A percentile compares a stretch with the other conserved stretches of the same genome.
These are phyloP conservation scores for Xanthoconium separans DNA, from an alignment of 1,284 basidiomycete species.

Conservation along the genomic window DNA sequence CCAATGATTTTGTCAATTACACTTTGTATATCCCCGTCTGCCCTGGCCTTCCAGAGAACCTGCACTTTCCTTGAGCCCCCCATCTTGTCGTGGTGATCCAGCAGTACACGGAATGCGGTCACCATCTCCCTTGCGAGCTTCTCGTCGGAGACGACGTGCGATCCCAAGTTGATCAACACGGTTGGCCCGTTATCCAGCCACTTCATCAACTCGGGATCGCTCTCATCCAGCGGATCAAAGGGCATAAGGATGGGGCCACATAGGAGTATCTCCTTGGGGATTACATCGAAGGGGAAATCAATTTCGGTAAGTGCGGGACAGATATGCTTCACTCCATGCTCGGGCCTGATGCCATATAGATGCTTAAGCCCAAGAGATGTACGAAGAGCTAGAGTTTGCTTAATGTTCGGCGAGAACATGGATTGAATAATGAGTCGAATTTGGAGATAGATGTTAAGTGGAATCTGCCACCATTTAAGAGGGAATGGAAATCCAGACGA, in stretches of 20 bases:
- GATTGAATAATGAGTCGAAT: not conserved
- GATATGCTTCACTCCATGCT: constrained; percentile 2
- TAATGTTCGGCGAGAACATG: not conserved
- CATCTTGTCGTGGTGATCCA: constrained; percentile 3
- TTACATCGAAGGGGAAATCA: not conserved
- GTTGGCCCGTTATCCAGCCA: constrained; percentile 16
- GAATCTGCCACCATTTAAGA: constrained; percentile 15
- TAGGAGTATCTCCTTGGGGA: constrained; percentile 1
- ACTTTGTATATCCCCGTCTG: not conserved
- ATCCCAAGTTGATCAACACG: constrained; percentile 10
- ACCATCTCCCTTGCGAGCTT: constrained; percentile 5
- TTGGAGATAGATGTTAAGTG: constrained; percentile 11
- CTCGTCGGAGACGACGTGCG: not conserved
- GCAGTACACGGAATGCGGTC: constrained; percentile 7
- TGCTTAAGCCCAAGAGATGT: not conserved
- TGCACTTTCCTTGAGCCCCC: not conserved
- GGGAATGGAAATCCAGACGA: constrained; percentile 6
- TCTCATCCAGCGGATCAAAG: constrained; percentile 12
- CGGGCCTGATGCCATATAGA: no score
- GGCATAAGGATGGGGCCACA: constrained; percentile 13
- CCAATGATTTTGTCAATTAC: constrained; percentile 2
- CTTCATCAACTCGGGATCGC: constrained; percentile 6
- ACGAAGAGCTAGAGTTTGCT: not conserved
- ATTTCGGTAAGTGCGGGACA: constrained; percentile 5
- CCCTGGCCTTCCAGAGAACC: constrained; percentile 11